These are phyloP conservation scores for Cucumis hystrix DNA, from an alignment of 306 rosid species.

Conservation along the genomic window DNA sequence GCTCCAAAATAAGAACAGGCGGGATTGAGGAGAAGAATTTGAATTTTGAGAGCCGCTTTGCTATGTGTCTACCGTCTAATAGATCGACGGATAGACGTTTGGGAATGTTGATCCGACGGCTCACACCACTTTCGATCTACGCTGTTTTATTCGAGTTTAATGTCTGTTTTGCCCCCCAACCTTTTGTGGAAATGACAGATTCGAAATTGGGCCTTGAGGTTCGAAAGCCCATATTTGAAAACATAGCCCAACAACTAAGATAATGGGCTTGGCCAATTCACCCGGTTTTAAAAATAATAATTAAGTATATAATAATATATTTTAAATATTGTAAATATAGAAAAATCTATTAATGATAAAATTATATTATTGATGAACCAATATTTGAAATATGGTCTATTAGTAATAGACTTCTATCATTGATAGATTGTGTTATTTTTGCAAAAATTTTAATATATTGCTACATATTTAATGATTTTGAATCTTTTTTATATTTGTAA, in stretches of 20 bases:
- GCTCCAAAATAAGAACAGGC: constrained; percentile 22
- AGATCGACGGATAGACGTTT: constrained; percentile 22
- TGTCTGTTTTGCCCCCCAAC: neutral
- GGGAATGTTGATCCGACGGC: constrained; percentile 22
- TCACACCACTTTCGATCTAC: neutral
- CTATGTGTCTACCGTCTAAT: constrained; percentile 6
- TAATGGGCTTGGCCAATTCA: neutral
- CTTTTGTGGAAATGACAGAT: neutral
- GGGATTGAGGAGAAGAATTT: constrained; percentile 39
- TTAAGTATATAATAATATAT: no score
- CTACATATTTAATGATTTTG: no score
- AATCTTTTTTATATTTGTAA: no score
- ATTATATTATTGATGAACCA: no score
- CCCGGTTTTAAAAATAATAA: neutral
- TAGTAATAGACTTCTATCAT: no score
- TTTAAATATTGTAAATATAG: no score
- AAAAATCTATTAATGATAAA: no score
- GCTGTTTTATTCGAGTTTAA: neutral
- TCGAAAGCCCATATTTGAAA: neutral
- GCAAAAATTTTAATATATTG: no score
- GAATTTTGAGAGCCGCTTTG: constrained; percentile 50
- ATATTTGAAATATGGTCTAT: no score
- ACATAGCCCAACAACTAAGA: neutral
- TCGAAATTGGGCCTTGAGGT: neutral
- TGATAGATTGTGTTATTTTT: no score